Evolutionary conservation across 2,329 filamentous ascomycete species (phyloP), one percentile per base, ranked within the genome.

Genomic region (Diplodia scrobiculata): DNA sequence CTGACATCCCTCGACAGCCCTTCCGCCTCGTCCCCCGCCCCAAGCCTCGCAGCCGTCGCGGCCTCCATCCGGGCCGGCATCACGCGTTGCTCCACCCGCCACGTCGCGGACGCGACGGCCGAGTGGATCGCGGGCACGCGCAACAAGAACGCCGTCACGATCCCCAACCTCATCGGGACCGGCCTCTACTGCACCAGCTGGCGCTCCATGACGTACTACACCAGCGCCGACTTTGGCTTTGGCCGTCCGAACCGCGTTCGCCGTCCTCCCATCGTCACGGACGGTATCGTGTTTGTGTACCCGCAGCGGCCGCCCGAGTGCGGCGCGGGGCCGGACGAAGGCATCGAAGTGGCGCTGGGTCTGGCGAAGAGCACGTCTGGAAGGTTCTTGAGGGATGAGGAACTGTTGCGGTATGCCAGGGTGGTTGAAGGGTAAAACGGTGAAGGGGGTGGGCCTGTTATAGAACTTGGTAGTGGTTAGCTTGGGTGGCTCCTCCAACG

Each of bases 191-290:
- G 67, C n/a, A 71, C 71, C n/a, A 71, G 69, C 68, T 75, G 73
- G 73, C 69, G 70, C 60, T 58, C 29, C 5, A 72, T 73, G 70
- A 70, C 63, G 19, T 50, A 68, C 7, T 73, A 73, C 54, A 41
- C 67, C 32, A 65, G 63, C 36, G 72, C 74, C 66, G 71, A 76
- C 63, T 76, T 75, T 59, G 73, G 73, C 1, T 76, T 76, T 45
- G 73, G 73, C 1, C 5, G 59, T 32, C 72, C 71, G 4, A 65
- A 54, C 47, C 67, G 67, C 21, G 6, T 58, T 25, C 67, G 71
- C 3, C 70, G 68, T 48, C 70, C 71, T 1, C 54, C 66, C 29
- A 69, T 70, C 14, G 51, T 60, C 21, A 65, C 68, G 17, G 70
- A 72, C 27, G 68, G 69, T 1, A 69, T 54, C 55, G 50, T 70